These are phyloP conservation scores for Sugiyamaella castrensis DNA, from an alignment of 1,139 yeast genomes.

Conservation along the genomic window DNA sequence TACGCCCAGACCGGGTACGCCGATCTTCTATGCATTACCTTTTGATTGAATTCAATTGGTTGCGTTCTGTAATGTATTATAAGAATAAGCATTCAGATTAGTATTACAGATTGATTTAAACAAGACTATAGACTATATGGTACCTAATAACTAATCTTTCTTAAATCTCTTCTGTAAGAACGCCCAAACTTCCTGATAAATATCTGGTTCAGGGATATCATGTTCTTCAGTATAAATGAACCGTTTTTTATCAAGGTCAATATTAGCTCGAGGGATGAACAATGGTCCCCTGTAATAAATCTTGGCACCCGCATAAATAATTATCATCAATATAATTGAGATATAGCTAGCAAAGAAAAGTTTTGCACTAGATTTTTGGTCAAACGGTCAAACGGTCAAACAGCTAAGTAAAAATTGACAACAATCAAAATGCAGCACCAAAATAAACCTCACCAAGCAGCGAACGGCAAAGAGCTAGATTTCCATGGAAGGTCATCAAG, in stretches of 20 bases:
- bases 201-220: constrained; percentile 8
- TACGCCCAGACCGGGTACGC: too few species aligned
- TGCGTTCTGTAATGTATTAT: too few species aligned
- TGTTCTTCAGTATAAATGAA: constrained; percentile 14
- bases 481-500: constrained; percentile 49
- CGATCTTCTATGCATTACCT: too few species aligned
- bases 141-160: not conserved
- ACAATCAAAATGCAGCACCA: constrained; percentile 26
- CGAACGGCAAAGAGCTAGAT: constrained; percentile 11
- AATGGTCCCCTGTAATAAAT: constrained; percentile 25
- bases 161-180: not conserved
- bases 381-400: constrained; percentile 31
- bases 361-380: constrained; percentile 22
- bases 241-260: constrained; percentile 26
- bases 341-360: constrained; percentile 30
- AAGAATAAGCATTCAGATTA: too few species aligned
- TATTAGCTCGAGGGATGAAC: constrained; percentile 21
- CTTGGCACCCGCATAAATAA: constrained; percentile 27
- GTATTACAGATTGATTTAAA: too few species aligned
- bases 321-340: constrained; percentile 26
- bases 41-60: too few species aligned
- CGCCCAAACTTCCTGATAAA: not conserved
- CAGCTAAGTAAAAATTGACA: constrained; percentile 30
- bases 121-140: too few species aligned
- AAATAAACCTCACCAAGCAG: constrained; percentile 28